Evolutionary conservation across 768 basidiomycete genomes (phyloP), one percentile per base, ranked within the genome.

Genomic region (Asterophora parasitica): DNA sequence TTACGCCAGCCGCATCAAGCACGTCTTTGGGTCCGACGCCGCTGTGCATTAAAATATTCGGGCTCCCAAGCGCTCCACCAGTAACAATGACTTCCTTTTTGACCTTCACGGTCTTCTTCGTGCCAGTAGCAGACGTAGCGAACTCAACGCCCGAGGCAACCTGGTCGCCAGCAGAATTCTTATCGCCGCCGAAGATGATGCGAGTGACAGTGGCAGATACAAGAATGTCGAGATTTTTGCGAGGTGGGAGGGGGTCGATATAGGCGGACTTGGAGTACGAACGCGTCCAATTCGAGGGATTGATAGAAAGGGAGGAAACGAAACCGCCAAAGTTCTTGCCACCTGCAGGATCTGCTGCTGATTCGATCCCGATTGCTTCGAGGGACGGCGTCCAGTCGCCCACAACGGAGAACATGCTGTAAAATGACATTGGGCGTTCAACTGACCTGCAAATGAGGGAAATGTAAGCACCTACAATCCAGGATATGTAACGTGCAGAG

Each of bases 181-280:
- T 51, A 49, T 53, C 33, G 34, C 48, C 51, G 31, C 48, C 51
- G 51, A 80, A 78, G 19, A 76, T 51, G 33, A 82, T 64, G 17
- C 75, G 70, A 2, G 83, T 77, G 45, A 83, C 85, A 6, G 79
- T 82, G 11, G 76, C 69, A 45, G 78, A 76, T 7, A 77, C 67
- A 17, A 87, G 69, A 50, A 88, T 76, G 56, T 79, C 76, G 33
- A 87, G 73, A 58, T 87, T 87, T 17, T 72, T 48, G 36, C 83
- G 76, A 16, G 79, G 74, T 0, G 82, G 78, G 1, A 84, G 70
- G 4, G 78, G 71, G 61, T 85, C 84, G 54, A 78, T 73, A 62
- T 79, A 79, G 5, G 71, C 76, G 0, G 76, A 69, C 49, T 78
- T 73, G 4, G 81, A 71, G 64, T 84, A 84, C 4, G 78, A 80